These are phyloP conservation scores for Passiflora organensis DNA, from an alignment of 345 rosid genomes.

Conservation along the genomic window DNA sequence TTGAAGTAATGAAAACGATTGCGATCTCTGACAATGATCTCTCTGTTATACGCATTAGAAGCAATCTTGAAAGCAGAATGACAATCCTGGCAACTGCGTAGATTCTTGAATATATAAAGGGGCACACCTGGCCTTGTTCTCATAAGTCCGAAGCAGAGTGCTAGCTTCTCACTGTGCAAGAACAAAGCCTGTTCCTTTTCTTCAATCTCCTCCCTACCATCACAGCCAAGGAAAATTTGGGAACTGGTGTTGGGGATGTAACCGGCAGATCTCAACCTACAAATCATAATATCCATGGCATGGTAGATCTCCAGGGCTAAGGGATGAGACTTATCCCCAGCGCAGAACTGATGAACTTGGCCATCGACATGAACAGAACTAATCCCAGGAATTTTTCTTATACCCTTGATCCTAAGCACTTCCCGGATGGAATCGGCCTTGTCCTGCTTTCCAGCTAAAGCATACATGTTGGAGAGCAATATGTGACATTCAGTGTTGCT, in stretches of 20 bases:
- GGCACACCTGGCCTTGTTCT: constrained; percentile 49
- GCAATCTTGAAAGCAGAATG: constrained; percentile 65
- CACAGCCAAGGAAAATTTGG: constrained; percentile 32
- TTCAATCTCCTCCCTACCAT: constrained; percentile 39
- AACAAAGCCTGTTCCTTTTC: constrained; percentile 72
- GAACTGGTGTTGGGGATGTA: constrained; percentile 44
- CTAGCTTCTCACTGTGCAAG: constrained; percentile 75
- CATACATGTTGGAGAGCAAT: constrained; percentile 63
- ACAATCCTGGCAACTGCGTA: constrained; percentile 71
- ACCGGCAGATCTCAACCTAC: constrained; percentile 51
- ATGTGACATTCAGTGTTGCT: constrained; percentile 57
- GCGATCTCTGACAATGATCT: constrained; percentile 70
- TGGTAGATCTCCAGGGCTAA: constrained; percentile 43
- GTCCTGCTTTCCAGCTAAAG: constrained; percentile 46
- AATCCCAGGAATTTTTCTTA: constrained; percentile 67
- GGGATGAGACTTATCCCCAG: constrained; percentile 71
- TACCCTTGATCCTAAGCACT: constrained; percentile 43
- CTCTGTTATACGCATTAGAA: constrained; percentile 52
- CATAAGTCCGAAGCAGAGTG: constrained; percentile 66
- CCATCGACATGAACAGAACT: constrained; percentile 56
- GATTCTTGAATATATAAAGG: constrained; percentile 62
- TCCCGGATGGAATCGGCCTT: constrained; percentile 25
- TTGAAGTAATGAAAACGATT: constrained; percentile 74
- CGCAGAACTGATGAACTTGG: constrained; percentile 52
- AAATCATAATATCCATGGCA: constrained; percentile 53